Evolutionary conservation across 2,329 filamentous ascomycete species (phyloP), one percentile per base, ranked within the genome.

Genomic region (Trichocomaceae sp.): DNA sequence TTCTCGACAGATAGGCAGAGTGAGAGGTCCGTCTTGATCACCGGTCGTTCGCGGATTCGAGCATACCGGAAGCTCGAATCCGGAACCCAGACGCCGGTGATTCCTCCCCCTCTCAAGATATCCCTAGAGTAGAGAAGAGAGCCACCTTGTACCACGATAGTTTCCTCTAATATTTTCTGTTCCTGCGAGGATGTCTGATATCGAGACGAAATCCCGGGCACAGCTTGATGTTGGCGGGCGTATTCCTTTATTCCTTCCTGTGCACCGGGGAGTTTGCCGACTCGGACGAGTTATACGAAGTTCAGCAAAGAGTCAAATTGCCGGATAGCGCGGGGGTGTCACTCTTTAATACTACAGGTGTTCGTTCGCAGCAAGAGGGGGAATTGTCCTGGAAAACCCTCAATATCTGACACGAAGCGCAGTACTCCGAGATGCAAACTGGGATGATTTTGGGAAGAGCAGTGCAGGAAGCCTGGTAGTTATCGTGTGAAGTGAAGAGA

Each of bases 41-140:
- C 64, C 66, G 69, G 68, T 66, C 66, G 69, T 64, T 69, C 69
- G 70, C 70, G 66, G 67, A 69, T 63, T 62, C 69, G 66, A 70
- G 65, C 65, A 72, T 69, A 64, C 65, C 67, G 69, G 56, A 64
- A 66, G 68, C 66, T 69, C 67, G 67, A 57, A 67, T 66, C 69
- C 69, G 68, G 66, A 71, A 70, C 65, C 66, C 64, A 69, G 62
- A 58, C 45, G 59, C 57, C 57, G 56, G 47, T 47, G 42, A 29
- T 49, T 37, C 50, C 23, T 46, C 48, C 50, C 23, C 50, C 48
- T 55, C 45, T 47, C 47, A 46, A 46, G 50, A 53, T 53, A 47
- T 47, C 44, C 51, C 35, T 53, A 39, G 51, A 39, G 17, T 23
- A 52, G 41, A 44, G 37, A 39, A 47, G 31, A 47, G 51, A 47